A percentile compares a stretch with the other conserved stretches of the same genome.
phyloP scores from a whole-genome alignment of 2,329 filamentous ascomycete species.

The Diaporthe sp. region DNA sequence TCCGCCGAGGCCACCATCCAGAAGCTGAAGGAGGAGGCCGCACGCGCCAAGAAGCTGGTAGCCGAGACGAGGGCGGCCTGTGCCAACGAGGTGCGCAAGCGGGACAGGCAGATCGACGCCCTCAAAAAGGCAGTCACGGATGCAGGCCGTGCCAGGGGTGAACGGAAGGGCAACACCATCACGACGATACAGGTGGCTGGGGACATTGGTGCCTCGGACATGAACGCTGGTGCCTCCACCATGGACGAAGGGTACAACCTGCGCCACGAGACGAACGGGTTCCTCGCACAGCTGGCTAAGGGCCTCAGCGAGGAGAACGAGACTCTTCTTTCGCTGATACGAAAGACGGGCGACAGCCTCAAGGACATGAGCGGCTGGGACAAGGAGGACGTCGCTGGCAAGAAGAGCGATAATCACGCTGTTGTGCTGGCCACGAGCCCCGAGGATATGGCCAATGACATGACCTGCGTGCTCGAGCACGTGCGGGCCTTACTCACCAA shows the following conservation, averaged over 20 bases:
- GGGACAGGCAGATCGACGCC: constrained; percentile 88
- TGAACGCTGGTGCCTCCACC: constrained; percentile 37
- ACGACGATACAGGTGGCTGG: constrained; percentile 68
- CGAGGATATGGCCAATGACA: constrained; percentile 78
- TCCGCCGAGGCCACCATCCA: constrained; percentile 79
- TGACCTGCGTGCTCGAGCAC: constrained; percentile 83
- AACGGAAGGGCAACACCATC: constrained; percentile 63
- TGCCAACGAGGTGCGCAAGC: constrained; percentile 89
- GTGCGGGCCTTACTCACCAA: constrained; percentile 89
- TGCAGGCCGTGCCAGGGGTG: constrained; percentile 70
- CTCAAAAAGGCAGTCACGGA: constrained; percentile 89
- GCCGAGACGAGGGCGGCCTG: constrained; percentile 88
- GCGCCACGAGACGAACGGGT: constrained; percentile 88
- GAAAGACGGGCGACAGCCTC: constrained; percentile 76
- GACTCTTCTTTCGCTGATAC: constrained; percentile 76
- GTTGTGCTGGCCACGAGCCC: constrained; percentile 51
- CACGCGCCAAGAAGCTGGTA: constrained; percentile 80
- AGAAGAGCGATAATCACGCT: constrained; percentile 40
- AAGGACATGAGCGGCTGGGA: constrained; percentile 74
- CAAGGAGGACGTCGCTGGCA: constrained; percentile 38
- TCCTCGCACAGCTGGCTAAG: constrained; percentile 85
- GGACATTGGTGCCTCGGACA: constrained; percentile 59
- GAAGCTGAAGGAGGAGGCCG: constrained; percentile 85
- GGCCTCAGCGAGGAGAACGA: constrained; percentile 94
- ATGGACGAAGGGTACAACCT: constrained; percentile 74